Percentiles rank a stretch among this genome's conserved stretches.
Evolutionary conservation across 495 filamentous ascomycete genomes (phyloP).

Genomic region (Neurospora tetraspora): DNA sequence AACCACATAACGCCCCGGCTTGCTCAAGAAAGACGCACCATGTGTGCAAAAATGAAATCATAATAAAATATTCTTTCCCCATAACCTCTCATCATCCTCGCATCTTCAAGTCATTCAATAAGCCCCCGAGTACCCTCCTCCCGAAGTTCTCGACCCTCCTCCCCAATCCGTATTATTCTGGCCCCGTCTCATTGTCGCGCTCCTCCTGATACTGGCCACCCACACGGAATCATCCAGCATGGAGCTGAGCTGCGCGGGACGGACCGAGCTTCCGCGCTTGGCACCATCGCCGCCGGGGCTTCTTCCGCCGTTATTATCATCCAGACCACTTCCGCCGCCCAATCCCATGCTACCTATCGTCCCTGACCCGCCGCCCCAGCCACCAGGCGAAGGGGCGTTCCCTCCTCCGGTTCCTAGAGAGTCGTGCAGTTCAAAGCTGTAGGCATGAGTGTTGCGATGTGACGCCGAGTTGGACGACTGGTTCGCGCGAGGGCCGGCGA

Average conservation of each 20-base stretch:
- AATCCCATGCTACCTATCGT: not conserved
- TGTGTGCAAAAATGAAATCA: not conserved
- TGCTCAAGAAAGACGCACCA: not conserved
- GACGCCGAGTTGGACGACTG: constrained; percentile 13
- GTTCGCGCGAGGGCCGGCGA: constrained; percentile 27
- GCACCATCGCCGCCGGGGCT: constrained; percentile 29
- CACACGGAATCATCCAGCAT: constrained; percentile 79
- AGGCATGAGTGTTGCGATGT: constrained; percentile 23
- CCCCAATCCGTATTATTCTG: not conserved
- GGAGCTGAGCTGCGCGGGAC: constrained; percentile 66
- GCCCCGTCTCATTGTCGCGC: constrained; percentile 62
- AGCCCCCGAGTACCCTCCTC: constrained; percentile 7
- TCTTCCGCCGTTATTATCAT: constrained; percentile 16
- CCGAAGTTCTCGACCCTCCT: constrained; percentile 4
- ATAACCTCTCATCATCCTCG: not conserved
- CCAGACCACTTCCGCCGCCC: constrained; percentile 3
- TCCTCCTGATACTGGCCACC: constrained; percentile 84
- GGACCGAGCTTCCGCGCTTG: constrained; percentile 57
- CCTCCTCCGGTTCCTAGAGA: not conserved
- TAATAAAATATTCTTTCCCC: not conserved
- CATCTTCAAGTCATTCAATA: not conserved
- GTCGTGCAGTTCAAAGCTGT: constrained; percentile 38
- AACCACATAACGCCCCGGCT: not conserved
- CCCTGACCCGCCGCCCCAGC: constrained; percentile 17
- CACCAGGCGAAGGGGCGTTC: constrained; percentile 28